Percentiles rank a stretch among this genome's conserved stretches.
Conservation (phyloP, 106 monocot genomes). For the Dendrobium chrysotoxum region DNA sequence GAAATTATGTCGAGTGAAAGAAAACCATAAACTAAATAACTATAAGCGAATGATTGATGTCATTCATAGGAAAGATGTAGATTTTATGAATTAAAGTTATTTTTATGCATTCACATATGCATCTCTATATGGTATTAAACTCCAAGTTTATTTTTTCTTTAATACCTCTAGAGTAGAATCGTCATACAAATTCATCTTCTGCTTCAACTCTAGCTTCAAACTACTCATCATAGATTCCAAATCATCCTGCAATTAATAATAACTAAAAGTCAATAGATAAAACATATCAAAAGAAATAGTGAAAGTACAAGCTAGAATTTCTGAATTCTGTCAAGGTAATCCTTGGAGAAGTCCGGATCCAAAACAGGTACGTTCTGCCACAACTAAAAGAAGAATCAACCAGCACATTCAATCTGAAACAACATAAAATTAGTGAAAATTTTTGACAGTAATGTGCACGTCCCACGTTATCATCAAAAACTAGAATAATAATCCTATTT, state of each 20-base stretch:
- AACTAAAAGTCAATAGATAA: not conserved
- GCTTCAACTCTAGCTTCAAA: constrained; percentile 26
- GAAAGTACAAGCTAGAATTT: constrained; percentile 18
- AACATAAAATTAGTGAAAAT: not conserved
- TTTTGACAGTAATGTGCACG: not conserved
- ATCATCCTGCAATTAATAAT: constrained; percentile 20
- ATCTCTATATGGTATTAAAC: not conserved
- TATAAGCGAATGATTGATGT: too few species aligned
- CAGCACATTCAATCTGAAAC: not conserved
- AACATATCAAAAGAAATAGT: not conserved
- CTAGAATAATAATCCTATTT: constrained; percentile 80
- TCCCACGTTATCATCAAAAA: constrained; percentile 72
- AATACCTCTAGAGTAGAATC: constrained; percentile 6
- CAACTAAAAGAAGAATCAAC: constrained; percentile 2
- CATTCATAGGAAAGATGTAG: too few species aligned
- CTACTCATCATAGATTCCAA: constrained; percentile 24
- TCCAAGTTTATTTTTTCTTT: not conserved
- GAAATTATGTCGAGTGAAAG: too few species aligned
- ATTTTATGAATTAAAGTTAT: too few species aligned
- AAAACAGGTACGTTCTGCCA: constrained; percentile 69
- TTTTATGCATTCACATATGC: not conserved
- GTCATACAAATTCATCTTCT: constrained; percentile 18
- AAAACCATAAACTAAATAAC: too few species aligned
- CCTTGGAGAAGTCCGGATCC: constrained; percentile 95
- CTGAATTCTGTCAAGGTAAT: constrained; percentile 86